These are phyloP conservation scores for Amphibolis antarctica DNA, from an alignment of 106 monocot genomes.

Conservation along the genomic window DNA sequence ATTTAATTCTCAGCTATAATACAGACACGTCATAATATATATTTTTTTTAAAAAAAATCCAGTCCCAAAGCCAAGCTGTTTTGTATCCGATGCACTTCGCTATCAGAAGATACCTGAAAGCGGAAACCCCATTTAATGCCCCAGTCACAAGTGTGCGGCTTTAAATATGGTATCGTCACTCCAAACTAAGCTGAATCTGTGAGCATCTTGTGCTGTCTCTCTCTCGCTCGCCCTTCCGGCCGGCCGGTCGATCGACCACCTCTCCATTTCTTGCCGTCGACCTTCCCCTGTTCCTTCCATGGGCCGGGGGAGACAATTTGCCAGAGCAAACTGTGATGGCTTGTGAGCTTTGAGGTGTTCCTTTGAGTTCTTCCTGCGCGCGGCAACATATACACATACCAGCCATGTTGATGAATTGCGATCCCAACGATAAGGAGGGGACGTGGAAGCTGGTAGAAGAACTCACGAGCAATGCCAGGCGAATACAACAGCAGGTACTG, in stretches of 20 bases:
- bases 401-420: conserved; percentile 33
- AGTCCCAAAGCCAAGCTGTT: too few species aligned
- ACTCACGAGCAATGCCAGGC: conserved; percentile 36
- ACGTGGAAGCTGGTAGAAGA: conserved; percentile 40
- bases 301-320: background rate
- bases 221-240: background rate
- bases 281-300: background rate
- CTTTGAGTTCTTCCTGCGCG: too few species aligned
- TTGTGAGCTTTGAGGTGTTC: too few species aligned
- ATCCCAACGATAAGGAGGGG: conserved; percentile 49
- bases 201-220: background rate
- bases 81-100: background rate
- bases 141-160: background rate
- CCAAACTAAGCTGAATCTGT: conserved; percentile 1
- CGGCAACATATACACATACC: background rate
- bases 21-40: background rate
- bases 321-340: too few species aligned
- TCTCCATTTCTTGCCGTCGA: background rate
- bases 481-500: conserved; percentile 39
- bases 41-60: background rate
- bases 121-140: conserved; percentile 5
- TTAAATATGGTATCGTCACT: conserved; percentile 14
- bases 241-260: background rate
- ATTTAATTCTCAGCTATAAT: too few species aligned
- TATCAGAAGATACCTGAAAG: conserved; percentile 40